Base-by-base conservation (phyloP, 371 early-diverging fungal species). In the Furculomyces boomerangus region DNA sequence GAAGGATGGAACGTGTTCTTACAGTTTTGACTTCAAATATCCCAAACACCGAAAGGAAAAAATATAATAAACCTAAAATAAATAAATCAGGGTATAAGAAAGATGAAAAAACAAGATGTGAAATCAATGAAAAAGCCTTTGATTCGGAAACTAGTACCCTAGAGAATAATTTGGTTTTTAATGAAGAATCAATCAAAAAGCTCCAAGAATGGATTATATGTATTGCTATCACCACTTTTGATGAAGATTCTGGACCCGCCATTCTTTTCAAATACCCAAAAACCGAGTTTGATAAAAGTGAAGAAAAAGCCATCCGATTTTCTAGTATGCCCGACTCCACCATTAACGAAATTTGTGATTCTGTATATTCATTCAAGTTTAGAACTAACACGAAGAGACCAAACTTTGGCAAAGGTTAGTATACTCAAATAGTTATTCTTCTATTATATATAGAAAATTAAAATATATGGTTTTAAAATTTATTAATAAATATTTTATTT, bases 281-380 rank as follows among this genome's bases (percentile, higher is more conserved):
- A 24, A 75, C 83, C 44, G 78, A 78, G 14, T 75, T 92, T 49
- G 75, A 81, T 29, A 70, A 73, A 29, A 67, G 63, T 31, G 91
- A 92, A 68, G 71, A 76, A 35, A 86, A 86, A 41, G 90, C 84
- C 32, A 84, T 94, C 41, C 80, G 88, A 62, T 95, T 92, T 73
- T 86, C 91, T 8, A 86, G 93, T 2, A 92, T 95, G 67, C 96
- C 96, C 1, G 96, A 95, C 74, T 88, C 92, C 20, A 88, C 92
- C 55, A 80, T 83, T 18, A 79, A 84, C 56, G 89, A 88, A 66
- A 73, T 82, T n/a, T 92, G 92, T 50, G 93, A 95, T 71, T 84
- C 82, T 53, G 78, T 83, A 14, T 93, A 86, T 68, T 81, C 81
- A 46, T 90, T 93, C 63, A 81, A 93, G 45, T 78, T 91, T 41